A percentile compares a stretch with the other conserved stretches of the same genome.
These are phyloP conservation scores for Venturia effusa DNA, from an alignment of 2,329 filamentous ascomycete genomes.

Conservation along the genomic window DNA sequence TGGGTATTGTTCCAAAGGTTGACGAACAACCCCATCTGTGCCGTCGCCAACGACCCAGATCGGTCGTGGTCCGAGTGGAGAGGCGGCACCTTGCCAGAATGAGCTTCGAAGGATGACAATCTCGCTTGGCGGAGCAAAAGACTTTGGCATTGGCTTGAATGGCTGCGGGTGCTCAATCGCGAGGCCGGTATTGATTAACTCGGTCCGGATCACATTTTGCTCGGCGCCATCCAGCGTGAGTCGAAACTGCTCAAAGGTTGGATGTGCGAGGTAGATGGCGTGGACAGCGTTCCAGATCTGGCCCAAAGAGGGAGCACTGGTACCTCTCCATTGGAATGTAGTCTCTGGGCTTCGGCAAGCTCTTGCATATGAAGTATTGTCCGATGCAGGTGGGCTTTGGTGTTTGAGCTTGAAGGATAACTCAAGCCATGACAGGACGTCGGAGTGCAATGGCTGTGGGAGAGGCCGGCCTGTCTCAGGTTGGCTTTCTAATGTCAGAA, in stretches of 20 bases:
- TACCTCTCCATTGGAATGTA: slow-evolving; percentile 3
- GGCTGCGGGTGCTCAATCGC: slow-evolving; percentile 16
- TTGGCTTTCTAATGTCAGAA: slow-evolving; percentile 26
- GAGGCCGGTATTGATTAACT: slow-evolving; percentile 1
- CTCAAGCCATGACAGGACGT: slow-evolving; percentile 28
- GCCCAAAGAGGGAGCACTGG: not conserved
- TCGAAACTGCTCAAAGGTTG: slow-evolving; percentile 2
- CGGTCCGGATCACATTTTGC: not conserved
- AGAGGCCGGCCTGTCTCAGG: slow-evolving; percentile 22
- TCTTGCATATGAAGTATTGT: slow-evolving; percentile 13
- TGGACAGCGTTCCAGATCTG: slow-evolving; percentile 10
- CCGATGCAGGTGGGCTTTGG: slow-evolving; percentile 18
- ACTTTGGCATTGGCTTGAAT: slow-evolving; percentile 13
- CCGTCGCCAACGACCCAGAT: slow-evolving; percentile 23
- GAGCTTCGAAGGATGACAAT: slow-evolving; percentile 13
- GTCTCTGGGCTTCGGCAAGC: slow-evolving; percentile 6
- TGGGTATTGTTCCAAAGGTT: slow-evolving; percentile 19
- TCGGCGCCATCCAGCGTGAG: not conserved
- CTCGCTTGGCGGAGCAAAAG: slow-evolving; percentile 23
- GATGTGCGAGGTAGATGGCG: slow-evolving; percentile 6
- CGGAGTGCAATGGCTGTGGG: slow-evolving; percentile 28
- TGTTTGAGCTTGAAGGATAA: slow-evolving; percentile 19
- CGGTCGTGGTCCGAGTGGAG: slow-evolving; percentile 30
- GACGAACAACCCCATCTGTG: slow-evolving; percentile 15
- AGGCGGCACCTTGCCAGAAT: slow-evolving; percentile 36